These are phyloP conservation scores for Komagataella phaffii DNA, from an alignment of 805 yeast genomes.

Conservation along the genomic window DNA sequence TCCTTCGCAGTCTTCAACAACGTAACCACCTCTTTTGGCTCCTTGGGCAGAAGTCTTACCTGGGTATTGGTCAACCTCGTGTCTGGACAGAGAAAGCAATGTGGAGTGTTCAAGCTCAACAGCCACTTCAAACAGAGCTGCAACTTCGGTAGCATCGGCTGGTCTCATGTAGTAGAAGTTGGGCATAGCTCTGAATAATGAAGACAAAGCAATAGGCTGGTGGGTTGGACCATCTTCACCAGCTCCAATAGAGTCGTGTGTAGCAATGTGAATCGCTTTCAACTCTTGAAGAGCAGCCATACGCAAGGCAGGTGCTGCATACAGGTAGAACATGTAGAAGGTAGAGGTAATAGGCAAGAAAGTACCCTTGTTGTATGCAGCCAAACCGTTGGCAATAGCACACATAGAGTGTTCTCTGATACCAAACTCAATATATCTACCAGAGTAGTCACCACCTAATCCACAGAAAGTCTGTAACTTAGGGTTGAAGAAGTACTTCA, in stretches of 20 bases:
- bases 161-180: slow-evolving; percentile 37
- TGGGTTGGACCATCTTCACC: slow-evolving; percentile 51
- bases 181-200: slow-evolving; percentile 38
- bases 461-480: slow-evolving; percentile 16
- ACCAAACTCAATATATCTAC: slow-evolving; percentile 20
- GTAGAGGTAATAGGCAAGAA: slow-evolving; percentile 25
- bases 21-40: slow-evolving; percentile 16
- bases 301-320: slow-evolving; percentile 40
- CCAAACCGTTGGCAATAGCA: slow-evolving; percentile 18
- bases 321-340: slow-evolving; percentile 22
- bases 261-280: slow-evolving; percentile 36
- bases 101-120: slow-evolving; percentile 11
- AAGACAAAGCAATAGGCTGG: slow-evolving; percentile 39
- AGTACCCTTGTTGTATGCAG: slow-evolving; percentile 20
- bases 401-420: slow-evolving; percentile 22
- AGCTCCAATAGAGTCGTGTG: slow-evolving; percentile 44
- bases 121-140: slow-evolving; percentile 28
- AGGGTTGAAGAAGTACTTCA: slow-evolving; percentile 19
- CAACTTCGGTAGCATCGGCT: slow-evolving; percentile 37
- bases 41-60: slow-evolving; percentile 9
- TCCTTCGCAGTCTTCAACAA: slow-evolving; percentile 9
- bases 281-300: slow-evolving; percentile 32
- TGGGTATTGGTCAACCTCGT: slow-evolving; percentile 14
- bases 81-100: slow-evolving; percentile 16
- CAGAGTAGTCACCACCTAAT: slow-evolving; percentile 17